phyloP scores from a whole-genome alignment of 75 land plant species.

The Sequoiadendron giganteum region DNA sequence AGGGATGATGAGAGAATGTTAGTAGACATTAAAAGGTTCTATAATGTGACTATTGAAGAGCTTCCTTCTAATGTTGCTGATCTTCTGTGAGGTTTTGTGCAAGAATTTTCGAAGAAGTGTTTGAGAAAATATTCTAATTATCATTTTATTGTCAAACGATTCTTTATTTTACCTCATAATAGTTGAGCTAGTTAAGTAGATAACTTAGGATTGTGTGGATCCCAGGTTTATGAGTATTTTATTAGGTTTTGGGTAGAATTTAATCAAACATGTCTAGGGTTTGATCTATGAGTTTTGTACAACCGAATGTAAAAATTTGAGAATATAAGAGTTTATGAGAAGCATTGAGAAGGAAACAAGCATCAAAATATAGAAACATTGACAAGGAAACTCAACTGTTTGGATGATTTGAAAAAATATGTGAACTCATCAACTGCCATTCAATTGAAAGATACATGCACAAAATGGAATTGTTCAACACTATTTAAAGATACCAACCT shows the following conservation, averaged over 20 bases:
- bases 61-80: conserved; percentile 58
- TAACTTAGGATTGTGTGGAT: not conserved
- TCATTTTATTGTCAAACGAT: conserved; percentile 9
- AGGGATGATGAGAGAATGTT: conserved; percentile 62
- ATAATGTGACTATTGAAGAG: conserved; percentile 59
- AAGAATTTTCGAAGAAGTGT: not conserved
- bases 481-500: no score
- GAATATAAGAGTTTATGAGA: no score
- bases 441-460: no score
- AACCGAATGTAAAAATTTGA: no score
- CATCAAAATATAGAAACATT: no score
- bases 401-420: no score
- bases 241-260: not conserved
- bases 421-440: no score
- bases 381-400: no score
- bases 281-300: no score
- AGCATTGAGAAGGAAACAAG: no score
- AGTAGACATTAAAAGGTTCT: conserved; percentile 57
- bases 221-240: not conserved
- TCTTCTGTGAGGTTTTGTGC: conserved; percentile 27
- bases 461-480: no score
- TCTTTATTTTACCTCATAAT: conserved; percentile 3
- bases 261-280: no score
- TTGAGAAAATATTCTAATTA: not conserved
- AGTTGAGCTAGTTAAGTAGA: not conserved